Percentiles rank a stretch among this genome's conserved stretches.
Conservation (phyloP, 768 basidiomycete genomes). For the Suillus subalutaceus region DNA sequence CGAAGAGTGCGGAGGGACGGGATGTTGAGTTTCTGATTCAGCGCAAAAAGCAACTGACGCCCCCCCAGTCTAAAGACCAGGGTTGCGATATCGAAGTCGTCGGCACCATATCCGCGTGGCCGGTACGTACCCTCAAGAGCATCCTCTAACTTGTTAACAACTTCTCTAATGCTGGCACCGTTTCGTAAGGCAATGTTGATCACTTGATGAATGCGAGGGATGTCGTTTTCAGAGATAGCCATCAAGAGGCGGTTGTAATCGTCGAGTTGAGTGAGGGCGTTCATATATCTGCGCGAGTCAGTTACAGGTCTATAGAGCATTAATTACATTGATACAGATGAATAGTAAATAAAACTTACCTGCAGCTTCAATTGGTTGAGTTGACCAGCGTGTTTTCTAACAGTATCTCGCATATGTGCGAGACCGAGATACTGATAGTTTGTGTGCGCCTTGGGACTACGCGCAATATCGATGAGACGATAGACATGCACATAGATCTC, state of each 20-base stretch:
- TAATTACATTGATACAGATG: neutral
- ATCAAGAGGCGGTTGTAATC: conserved; percentile 9
- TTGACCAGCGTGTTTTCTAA: neutral
- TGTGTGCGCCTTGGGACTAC: neutral
- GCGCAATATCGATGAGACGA: neutral
- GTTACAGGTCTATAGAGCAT: neutral
- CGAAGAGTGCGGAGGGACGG: too few relatives aligned
- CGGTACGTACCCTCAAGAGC: conserved; percentile 11
- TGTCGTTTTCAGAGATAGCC: conserved; percentile 12
- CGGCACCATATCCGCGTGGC: too few relatives aligned
- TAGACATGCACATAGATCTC: neutral
- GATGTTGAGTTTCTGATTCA: too few relatives aligned
- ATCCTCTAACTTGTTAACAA: conserved; percentile 12
- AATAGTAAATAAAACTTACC: neutral
- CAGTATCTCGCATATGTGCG: neutral
- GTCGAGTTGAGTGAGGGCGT: neutral
- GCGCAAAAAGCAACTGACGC: too few relatives aligned
- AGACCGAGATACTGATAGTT: neutral
- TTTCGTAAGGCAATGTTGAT: too few relatives aligned
- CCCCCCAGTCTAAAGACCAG: too few relatives aligned
- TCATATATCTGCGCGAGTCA: neutral
- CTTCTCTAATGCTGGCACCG: too few relatives aligned
- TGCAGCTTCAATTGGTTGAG: neutral
- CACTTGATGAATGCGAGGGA: conserved; percentile 13
- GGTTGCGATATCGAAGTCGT: too few relatives aligned